Evolutionary conservation across 257 asterid genomes (phyloP), one percentile per base, ranked within the genome.

Genomic region (Marsdenia floribunda): DNA sequence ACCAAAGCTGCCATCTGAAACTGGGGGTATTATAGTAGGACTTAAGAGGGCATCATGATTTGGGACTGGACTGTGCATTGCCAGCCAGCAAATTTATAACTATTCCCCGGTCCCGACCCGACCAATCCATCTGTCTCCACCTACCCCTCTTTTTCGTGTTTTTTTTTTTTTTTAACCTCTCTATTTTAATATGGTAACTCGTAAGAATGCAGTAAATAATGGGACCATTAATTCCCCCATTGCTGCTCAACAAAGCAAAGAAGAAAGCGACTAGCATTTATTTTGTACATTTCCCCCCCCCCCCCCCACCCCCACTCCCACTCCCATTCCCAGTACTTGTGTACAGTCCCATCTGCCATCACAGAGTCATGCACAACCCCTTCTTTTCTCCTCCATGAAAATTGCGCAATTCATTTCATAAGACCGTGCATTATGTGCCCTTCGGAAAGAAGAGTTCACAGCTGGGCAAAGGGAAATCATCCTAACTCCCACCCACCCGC

Each of bases 261-360:
- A 77, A 63, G 76, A 71, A 50, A 77, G 72, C 49, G 80, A 77
- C 80, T 8, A 37, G 76, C 72, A 77, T 59, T 70, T 60, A 71
- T 6, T 65, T 65, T 37, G 6, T 19, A 3, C 33, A 29, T 29
- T 29, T 29, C 47, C 47, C 6, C 47, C 0, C 9, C 6, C 2
- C 1, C 0, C 9, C 3, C 47, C 47, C 47, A 42, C 47, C 0
- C n/a, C n/a, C n/a, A n/a, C n/a, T n/a, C n/a, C n/a, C n/a, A n/a
- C n/a, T n/a, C n/a, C n/a, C n/a, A n/a, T n/a, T n/a, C n/a, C n/a
- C n/a, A n/a, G n/a, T n/a, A 42, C 9, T 42, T 42, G 47, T 42
- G 33, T 29, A 29, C 33, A 29, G 1, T 1, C 0, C 33, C 33
- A 29, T n/a, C n/a, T n/a, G 33, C 33, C 33, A 29, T 29, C 33